Percentiles rank a stretch among this genome's conserved stretches.
Evolutionary conservation across 2,329 filamentous ascomycete species (phyloP).

Genomic region (Aotearoamyces nothofagi): DNA sequence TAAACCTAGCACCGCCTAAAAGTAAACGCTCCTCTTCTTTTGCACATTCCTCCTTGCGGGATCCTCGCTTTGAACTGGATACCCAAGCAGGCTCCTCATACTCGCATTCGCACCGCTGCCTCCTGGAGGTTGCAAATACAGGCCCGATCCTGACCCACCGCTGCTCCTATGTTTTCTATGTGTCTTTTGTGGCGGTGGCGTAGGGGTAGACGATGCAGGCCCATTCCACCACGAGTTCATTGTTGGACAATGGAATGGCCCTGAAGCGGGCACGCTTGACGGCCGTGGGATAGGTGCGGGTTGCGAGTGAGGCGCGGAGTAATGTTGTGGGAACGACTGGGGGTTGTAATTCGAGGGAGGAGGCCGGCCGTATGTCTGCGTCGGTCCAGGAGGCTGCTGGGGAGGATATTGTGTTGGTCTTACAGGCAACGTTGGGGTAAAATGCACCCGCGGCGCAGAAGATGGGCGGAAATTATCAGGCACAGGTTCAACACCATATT

Average conservation of each 20-base stretch:
- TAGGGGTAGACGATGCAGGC: constrained; percentile 1
- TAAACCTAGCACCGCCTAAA: constrained; percentile 6
- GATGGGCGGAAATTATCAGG: constrained; percentile 2
- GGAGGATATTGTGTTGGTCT: constrained; percentile 5
- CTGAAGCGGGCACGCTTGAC: constrained; percentile 9
- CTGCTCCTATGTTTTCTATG: neutral
- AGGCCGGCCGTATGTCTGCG: constrained; percentile 1
- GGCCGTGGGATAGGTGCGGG: constrained; percentile 14
- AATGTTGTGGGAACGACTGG: constrained; percentile 9
- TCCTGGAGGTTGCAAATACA: constrained; percentile 15
- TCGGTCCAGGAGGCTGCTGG: constrained; percentile 2
- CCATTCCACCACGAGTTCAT: constrained; percentile 3
- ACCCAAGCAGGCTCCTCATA: constrained; percentile 27
- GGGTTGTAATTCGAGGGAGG: neutral
- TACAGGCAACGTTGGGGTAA: constrained; percentile 6
- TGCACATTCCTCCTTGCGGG: constrained; percentile 20
- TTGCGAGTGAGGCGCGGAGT: constrained; percentile 14
- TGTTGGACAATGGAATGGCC: constrained; percentile 3
- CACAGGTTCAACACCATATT: constrained; percentile 37
- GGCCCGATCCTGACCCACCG: constrained; percentile 2
- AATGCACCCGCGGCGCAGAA: constrained; percentile 3
- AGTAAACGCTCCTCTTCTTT: constrained; percentile 19
- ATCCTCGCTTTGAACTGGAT: constrained; percentile 18
- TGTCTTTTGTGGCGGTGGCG: constrained; percentile 4
- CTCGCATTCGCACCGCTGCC: constrained; percentile 21